Evolutionary conservation across 2,329 filamentous ascomycete genomes (phyloP), one percentile per base, ranked within the genome.

Genomic region (Teratosphaeriaceae sp.): DNA sequence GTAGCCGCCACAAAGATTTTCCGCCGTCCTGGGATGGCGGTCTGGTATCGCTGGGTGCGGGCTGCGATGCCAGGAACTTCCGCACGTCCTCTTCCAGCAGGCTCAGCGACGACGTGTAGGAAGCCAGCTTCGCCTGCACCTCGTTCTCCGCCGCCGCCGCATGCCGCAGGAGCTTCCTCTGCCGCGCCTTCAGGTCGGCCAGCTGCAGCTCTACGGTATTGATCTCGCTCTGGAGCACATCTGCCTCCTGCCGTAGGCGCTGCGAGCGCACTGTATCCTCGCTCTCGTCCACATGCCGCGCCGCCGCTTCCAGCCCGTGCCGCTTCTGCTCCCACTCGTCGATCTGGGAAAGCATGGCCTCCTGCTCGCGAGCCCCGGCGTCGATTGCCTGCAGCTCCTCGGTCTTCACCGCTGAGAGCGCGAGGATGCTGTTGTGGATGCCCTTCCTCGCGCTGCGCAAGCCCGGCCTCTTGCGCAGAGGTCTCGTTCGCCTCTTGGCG

Each of bases 41-140:
- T 27, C 41, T 40, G 13, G 23, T n/a, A 23, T 44, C 39, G n/a
- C 20, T 30, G 11, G 35, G 11, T 8, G 27, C 29, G 38, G 56
- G 55, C 16, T 48, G 45, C 2, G 47, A 16, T 15, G 50, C 50
- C 52, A 88, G 66, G 45, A 88, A 75, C 3, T 66, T 67, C 4
- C 67, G 65, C 5, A 87, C 71, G 42, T 84, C 76, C 12, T 67
- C 68, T 47, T 88, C 82, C 5, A 85, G 73, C 42, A 85, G 76
- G 43, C 70, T 75, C 26, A 87, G 64, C 3, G 82, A 82, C 1
- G 80, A 76, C 16, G 74, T 77, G 59, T 87, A 88, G 0, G 82
- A 82, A 43, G 82, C 85, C 12, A 88, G 61, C n/a, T 79, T 79
- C 2, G 84, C 80, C 58, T 88, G 84, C 27, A 82, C 70, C 42